phyloP scores from a whole-genome alignment of 2,329 filamentous ascomycete species.

The Trichoderma semiorbis region DNA sequence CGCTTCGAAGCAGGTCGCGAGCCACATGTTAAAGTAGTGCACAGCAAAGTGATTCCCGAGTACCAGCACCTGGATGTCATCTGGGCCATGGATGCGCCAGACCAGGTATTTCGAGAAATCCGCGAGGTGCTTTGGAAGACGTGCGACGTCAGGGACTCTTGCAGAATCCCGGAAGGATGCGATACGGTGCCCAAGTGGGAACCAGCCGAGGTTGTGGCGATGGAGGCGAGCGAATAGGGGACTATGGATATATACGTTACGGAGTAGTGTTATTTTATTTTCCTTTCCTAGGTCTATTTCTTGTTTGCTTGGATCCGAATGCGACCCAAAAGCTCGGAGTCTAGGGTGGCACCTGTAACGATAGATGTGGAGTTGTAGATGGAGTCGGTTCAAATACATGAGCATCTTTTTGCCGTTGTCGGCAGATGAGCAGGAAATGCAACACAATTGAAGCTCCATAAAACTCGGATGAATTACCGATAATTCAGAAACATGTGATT shows the following conservation, averaged over 20 bases:
- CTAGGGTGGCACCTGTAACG: not conserved
- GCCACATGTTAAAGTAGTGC: slow-evolving; percentile 75
- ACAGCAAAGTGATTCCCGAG: slow-evolving; percentile 76
- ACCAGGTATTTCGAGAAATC: slow-evolving; percentile 78
- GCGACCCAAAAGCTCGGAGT: not conserved
- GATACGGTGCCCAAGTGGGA: slow-evolving; percentile 46
- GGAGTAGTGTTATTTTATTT: not conserved
- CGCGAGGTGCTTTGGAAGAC: slow-evolving; percentile 83
- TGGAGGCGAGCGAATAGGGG: slow-evolving; percentile 22
- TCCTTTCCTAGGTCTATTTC: not conserved
- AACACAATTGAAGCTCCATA: not conserved
- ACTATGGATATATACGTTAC: slow-evolving; percentile 17
- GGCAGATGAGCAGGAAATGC: not conserved
- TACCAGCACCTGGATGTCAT: slow-evolving; percentile 95
- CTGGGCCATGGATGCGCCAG: slow-evolving; percentile 86
- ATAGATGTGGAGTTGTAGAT: not conserved
- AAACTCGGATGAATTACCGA: not conserved
- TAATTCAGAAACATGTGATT: not conserved
- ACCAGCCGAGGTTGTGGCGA: slow-evolving; percentile 1
- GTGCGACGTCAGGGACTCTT: slow-evolving; percentile 51
- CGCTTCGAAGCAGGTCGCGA: slow-evolving; percentile 75
- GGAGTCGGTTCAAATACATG: not conserved
- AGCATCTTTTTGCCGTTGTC: not conserved
- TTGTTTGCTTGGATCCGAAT: not conserved
- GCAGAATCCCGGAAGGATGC: slow-evolving; percentile 63